Percentiles rank a stretch among this genome's conserved stretches.
These are phyloP conservation scores for Porogramme epimiltina DNA, from an alignment of 1,284 basidiomycete species.

Conservation along the genomic window DNA sequence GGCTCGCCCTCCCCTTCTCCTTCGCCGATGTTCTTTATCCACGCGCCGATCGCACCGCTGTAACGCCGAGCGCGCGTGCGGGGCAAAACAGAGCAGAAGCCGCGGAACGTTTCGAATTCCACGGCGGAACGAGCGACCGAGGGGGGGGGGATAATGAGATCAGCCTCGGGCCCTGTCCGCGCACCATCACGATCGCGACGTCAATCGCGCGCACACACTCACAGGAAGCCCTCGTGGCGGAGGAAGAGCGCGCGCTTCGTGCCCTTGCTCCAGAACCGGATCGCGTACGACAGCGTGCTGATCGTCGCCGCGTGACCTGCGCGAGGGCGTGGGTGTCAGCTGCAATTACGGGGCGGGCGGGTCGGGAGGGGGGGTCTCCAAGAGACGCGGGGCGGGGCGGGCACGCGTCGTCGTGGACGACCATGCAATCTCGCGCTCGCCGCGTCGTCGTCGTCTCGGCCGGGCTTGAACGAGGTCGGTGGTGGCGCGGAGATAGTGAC, in stretches of 20 bases:
- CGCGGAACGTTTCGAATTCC: background rate
- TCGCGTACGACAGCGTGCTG: constrained; percentile 96
- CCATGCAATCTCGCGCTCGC: too few relatives aligned
- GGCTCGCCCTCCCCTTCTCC: constrained; percentile 13
- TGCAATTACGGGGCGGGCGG: too few relatives aligned
- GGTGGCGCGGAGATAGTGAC: constrained; percentile 27
- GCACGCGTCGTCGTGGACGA: too few relatives aligned
- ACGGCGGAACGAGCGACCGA: background rate
- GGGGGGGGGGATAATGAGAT: constrained; percentile 1
- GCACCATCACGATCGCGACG: background rate
- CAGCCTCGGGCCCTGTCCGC: background rate
- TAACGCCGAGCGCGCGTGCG: background rate
- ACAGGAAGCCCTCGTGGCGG: constrained; percentile 98
- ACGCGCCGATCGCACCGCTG: constrained; percentile 90
- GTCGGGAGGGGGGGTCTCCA: too few relatives aligned
- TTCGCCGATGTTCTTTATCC: constrained; percentile 87
- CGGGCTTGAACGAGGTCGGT: background rate
- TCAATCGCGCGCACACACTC: constrained; percentile 41
- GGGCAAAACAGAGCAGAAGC: background rate
- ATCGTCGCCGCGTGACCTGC: constrained; percentile 96
- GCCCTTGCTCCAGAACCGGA: constrained; percentile 99
- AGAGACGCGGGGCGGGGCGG: too few relatives aligned
- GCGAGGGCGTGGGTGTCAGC: background rate
- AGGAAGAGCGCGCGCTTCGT: constrained; percentile 96
- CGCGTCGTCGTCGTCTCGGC: background rate